Conservation (phyloP, 2,329 filamentous ascomycete species). For the Cladosporium sp. region DNA sequence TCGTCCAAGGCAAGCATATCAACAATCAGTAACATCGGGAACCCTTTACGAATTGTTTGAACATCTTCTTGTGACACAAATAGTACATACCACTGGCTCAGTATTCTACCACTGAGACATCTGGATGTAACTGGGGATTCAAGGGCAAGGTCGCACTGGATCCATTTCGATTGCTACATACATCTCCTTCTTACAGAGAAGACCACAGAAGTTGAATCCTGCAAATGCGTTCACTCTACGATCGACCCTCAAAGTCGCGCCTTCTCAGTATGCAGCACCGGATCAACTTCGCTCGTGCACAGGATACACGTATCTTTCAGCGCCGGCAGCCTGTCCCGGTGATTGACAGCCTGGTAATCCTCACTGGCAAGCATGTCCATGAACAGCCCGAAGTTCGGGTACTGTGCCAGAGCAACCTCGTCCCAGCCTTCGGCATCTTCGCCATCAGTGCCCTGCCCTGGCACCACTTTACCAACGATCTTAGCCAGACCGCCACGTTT, state of each 20-base stretch:
- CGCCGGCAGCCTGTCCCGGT: conserved; percentile 45
- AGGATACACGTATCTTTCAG: conserved; percentile 35
- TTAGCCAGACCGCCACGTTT: conserved; percentile 56
- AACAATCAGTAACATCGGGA: too few species aligned
- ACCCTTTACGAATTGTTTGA: too few species aligned
- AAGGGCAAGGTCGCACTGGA: too few species aligned
- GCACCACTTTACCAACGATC: conserved; percentile 56
- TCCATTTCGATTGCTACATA: too few species aligned
- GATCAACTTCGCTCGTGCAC: conserved; percentile 34
- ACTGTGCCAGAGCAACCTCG: conserved; percentile 62
- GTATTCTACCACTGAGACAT: too few species aligned
- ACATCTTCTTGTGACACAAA: too few species aligned
- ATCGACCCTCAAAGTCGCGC: not conserved
- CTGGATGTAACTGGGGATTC: too few species aligned
- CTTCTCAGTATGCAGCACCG: conserved; percentile 16
- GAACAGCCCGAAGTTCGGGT: conserved; percentile 59
- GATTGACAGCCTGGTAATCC: conserved; percentile 58
- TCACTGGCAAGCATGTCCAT: conserved; percentile 56
- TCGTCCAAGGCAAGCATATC: too few species aligned
- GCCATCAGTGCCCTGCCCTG: conserved; percentile 25
- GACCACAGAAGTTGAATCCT: too few species aligned
- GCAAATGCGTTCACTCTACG: too few species aligned
- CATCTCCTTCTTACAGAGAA: too few species aligned
- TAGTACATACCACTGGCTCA: too few species aligned
- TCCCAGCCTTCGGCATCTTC: conserved; percentile 47